Evolutionary conservation across 2,329 filamentous ascomycete genomes (phyloP), one percentile per base, ranked within the genome.

Genomic region (Ophiostoma australiae): DNA sequence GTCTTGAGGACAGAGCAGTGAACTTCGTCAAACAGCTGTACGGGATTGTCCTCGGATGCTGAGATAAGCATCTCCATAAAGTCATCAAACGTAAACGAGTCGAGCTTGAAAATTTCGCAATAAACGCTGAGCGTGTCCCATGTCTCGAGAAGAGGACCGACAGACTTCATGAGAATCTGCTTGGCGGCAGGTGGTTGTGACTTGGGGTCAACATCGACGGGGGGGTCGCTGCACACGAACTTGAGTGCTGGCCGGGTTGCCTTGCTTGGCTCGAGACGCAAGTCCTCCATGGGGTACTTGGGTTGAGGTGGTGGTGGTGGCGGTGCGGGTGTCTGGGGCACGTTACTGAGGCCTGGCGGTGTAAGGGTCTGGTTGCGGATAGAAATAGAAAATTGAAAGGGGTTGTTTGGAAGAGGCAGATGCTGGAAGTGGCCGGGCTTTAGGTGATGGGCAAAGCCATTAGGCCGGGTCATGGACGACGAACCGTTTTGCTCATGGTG

Each of bases 121-220:
- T 97, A 97, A n/a, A 99, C 94, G 76, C 97, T 99, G 44, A 99
- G 84, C 0, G 94, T 97, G 76, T 97, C 93, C 95, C 95, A 99
- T 0, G 92, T 92, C 80, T 97, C 94, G 33, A 99, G 81, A 20
- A 98, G 82, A 2, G 89, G 86, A 0, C 94, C 93, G n/a, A 97
- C 87, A 3, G 93, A 94, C 76, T 91, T 89, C 88, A 94, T 95
- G 27, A 89, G 82, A 70, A 98, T 88, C 55, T 89, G 87, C 63
- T 85, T 83, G 70, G 84, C 82, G 74, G 82, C 80, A 20, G 82
- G 78, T 1, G 31, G 35, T 1, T 63, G 27, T n/a, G 81, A 78
- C 70, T 80, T 80, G 58, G 82, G 80, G 23, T 84, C 81, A 15
- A 82, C 78, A 6, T 84, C 79, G 63, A 85, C 81, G 0, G 87